These are phyloP conservation scores for Exophiala spinifera DNA, from an alignment of 2,329 filamentous ascomycete genomes.

Conservation along the genomic window DNA sequence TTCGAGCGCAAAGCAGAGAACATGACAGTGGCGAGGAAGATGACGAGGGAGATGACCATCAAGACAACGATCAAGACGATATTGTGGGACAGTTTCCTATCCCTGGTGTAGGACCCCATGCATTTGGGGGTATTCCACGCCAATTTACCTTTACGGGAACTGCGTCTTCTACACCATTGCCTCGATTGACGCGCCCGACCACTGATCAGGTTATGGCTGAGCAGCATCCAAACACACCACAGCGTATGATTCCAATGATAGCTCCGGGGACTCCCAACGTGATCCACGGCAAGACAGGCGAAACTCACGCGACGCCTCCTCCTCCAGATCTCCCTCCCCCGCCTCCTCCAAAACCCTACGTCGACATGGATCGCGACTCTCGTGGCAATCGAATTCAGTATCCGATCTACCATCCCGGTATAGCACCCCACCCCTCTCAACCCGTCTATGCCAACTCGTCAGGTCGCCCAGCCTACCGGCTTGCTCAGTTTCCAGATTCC, in stretches of 20 bases:
- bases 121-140: not conserved
- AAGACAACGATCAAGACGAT: not conserved
- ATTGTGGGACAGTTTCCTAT: not conserved
- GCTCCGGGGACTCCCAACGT: not conserved
- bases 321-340: not conserved
- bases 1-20: conserved; percentile 4
- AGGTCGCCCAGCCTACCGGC: not conserved
- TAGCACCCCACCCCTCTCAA: not conserved
- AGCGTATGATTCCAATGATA: not conserved
- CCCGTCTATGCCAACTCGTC: not conserved
- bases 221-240: not conserved
- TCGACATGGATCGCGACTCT: conserved; percentile 20
- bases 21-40: not conserved
- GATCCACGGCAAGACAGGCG: not conserved
- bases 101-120: not conserved
- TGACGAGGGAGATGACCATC: not conserved
- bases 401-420: not conserved
- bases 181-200: too few relatives aligned
- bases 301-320: not conserved
- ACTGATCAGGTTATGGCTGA: not conserved
- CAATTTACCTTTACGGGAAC: conserved; percentile 14
- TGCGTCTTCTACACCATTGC: not conserved
- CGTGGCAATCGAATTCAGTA: conserved; percentile 5
- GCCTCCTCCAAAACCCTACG: not conserved
- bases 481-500: not conserved